Base-by-base conservation (phyloP, 1,284 basidiomycete species). In the Trichosporon inkin region DNA sequence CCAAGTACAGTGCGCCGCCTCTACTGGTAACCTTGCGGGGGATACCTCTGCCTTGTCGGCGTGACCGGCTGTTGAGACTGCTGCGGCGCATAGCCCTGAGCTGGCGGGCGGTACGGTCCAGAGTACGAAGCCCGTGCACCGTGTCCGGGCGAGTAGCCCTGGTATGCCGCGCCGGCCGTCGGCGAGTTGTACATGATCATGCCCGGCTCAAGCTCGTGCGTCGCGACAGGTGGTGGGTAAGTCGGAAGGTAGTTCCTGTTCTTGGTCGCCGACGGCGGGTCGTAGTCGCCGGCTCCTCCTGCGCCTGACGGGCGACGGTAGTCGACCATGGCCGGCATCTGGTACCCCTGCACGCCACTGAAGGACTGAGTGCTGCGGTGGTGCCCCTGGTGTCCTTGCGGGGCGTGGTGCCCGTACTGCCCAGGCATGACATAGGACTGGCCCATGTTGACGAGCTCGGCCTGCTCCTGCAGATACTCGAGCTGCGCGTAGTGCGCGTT, bases 381-480 rank as follows among this genome's bases (percentile, higher is more conserved):
- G 35, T 62, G 67, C 20, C 53, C 55, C 17, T 53, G 57, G 19
- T 36, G n/a, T 1, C 44, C 44, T 16, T 14, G 16, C 17, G 44
- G 13, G 35, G 36, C 24, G 55, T 24, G 61, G 39, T 55, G 58
- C 16, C 40, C 52, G 55, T 74, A 76, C 35, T 69, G 69, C 28
- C 74, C 72, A n/a, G 72, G 68, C 64, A 74, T 65, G 67, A 76
- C 68, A 68, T 71, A 75, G 36, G 67, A 62, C 51, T 62, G 56
- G 1, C 62, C 61, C 66, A 75, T 72, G 16, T 85, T 84, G 4
- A 86, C 88, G 62, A 91, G 81, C 77, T 94, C 91, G 1, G 90
- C 92, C 73, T 95, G 92, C 74, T 95, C 91, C 69, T 94, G 90
- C 60, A 96, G 77, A 74, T 84, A 89, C 74, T 94, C 91, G 55